Evolutionary conservation across 306 rosid genomes (phyloP), one percentile per base, ranked within the genome.

Genomic region (Ochetophila trinervis): DNA sequence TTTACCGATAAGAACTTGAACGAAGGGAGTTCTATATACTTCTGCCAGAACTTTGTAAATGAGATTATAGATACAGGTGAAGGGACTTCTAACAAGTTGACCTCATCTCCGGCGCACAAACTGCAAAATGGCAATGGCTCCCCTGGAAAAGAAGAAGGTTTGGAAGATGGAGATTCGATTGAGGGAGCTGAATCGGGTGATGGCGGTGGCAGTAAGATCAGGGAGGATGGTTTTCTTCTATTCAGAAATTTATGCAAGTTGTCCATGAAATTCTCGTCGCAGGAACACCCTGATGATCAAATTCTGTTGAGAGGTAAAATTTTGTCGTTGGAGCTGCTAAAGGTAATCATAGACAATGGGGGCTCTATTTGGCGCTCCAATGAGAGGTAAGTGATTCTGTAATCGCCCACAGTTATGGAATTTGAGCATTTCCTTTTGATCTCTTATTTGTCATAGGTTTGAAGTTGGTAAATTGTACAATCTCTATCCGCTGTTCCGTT

Each of bases 241-340:
- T 94, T 94, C 78, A 94, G 83, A 78, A 87, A 94, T 73, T 68
- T 94, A 74, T 90, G 99, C 80, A 94, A 94, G 70, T 69, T 94
- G 88, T 90, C 99, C 6, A 90, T 94, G 99, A 94, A 94, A 67
- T 94, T 83, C 79, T 83, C 96, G 24, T 87, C 99, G 21, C 97
- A 87, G 34, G 95, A 88, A 59, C 81, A 90, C 78, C 87, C 96
- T 5, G 97, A 90, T 16, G 99, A 94, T 73, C 96, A 88, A 52
- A 90, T 94, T 70, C 97, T 94, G 57, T 62, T 90, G 84, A 83
- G 99, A 84, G 99, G 99, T 32, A 94, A 94, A 66, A 68, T 90
- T 55, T 81, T 94, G 84, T 94, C 99, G 34, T 78, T 94, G 86
- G 99, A 94, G 88, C 95, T 94, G 65, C 93, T 94, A 27, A 94